A percentile compares a stretch with the other conserved stretches of the same genome.
These are phyloP conservation scores for Physaria fendleri DNA, from an alignment of 345 rosid genomes.

Conservation along the genomic window DNA sequence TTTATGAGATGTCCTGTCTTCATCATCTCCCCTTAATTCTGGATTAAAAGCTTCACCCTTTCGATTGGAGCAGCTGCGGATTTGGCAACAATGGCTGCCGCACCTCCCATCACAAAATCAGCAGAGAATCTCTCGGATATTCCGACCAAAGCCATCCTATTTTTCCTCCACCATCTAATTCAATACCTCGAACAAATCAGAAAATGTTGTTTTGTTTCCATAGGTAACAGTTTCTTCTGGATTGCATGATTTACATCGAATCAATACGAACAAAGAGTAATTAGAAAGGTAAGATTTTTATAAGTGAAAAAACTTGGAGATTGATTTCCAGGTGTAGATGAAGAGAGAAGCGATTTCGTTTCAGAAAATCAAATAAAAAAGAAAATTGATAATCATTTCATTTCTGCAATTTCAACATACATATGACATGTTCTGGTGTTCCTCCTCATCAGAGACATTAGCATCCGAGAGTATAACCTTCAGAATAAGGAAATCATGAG, in stretches of 20 bases:
- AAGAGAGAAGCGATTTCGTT: conserved; percentile 8
- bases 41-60: conserved; percentile 87
- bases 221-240: neutral
- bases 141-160: conserved; percentile 27
- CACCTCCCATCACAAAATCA: conserved; percentile 79
- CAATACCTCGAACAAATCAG: neutral
- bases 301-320: conserved; percentile 22
- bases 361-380: conserved; percentile 1
- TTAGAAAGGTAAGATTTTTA: neutral
- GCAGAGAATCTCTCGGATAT: conserved; percentile 60
- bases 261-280: neutral
- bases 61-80: conserved; percentile 87
- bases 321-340: neutral
- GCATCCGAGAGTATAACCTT: no score
- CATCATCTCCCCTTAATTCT: conserved; percentile 89
- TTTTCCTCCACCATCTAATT: conserved; percentile 9
- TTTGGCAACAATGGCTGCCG: conserved; percentile 68
- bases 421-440: no score
- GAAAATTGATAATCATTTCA: conserved; percentile 22
- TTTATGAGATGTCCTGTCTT: conserved; percentile 61
- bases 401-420: no score
- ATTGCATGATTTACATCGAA: neutral
- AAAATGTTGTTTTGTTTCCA: neutral
- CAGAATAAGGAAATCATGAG: no score
- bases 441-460: no score